Evolutionary conservation across 495 filamentous ascomycete genomes (phyloP).

Genomic region (Aspergillus cavernicola): DNA sequence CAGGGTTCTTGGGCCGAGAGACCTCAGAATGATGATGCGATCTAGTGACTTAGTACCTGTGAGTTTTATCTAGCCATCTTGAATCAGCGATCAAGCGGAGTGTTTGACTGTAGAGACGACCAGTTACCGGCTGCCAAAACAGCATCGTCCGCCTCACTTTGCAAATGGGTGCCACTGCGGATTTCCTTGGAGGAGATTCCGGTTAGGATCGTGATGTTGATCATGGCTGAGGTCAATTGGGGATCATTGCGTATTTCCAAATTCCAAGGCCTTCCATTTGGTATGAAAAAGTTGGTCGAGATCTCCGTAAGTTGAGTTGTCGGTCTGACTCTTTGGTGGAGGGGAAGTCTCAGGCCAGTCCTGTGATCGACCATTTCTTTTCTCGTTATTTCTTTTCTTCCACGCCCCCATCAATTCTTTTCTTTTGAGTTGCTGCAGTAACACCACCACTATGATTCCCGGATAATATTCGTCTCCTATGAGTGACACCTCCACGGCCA

Average conservation of each 20-base stretch:
- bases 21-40: neutral
- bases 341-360: too few species aligned
- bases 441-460: neutral
- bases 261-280: too few species aligned
- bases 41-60: neutral
- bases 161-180: slow-evolving; percentile 9
- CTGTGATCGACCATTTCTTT: neutral
- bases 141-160: slow-evolving; percentile 24
- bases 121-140: slow-evolving; percentile 23
- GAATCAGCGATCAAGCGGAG: neutral
- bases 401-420: slow-evolving; percentile 1
- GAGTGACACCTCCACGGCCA: neutral
- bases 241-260: too few species aligned
- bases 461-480: slow-evolving; percentile 3
- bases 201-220: neutral
- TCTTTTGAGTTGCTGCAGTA: slow-evolving; percentile 8
- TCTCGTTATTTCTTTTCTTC: slow-evolving; percentile 2
- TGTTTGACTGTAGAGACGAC: slow-evolving; percentile 10
- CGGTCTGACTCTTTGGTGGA: too few species aligned
- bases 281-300: too few species aligned
- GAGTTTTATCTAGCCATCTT: neutral
- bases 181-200: neutral
- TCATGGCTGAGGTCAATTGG: too few species aligned
- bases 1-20: neutral
- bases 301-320: neutral